These are phyloP conservation scores for Colletotrichum eremochloae DNA, from an alignment of 2,329 filamentous ascomycete genomes.

Conservation along the genomic window DNA sequence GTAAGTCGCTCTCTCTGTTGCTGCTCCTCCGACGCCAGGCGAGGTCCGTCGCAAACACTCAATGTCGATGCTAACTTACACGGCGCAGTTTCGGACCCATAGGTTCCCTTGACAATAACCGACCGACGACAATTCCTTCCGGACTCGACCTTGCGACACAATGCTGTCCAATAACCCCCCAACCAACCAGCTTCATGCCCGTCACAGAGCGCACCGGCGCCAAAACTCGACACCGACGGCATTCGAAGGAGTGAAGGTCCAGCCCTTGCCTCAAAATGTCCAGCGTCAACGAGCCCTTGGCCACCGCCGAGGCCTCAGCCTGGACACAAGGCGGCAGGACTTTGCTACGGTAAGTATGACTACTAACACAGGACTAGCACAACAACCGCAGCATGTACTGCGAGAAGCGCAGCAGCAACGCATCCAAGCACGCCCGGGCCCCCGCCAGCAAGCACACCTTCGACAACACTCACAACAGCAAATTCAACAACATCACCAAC, in stretches of 20 bases:
- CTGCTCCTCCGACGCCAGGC: neutral
- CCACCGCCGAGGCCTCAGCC: slow-evolving; percentile 87
- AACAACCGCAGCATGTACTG: slow-evolving; percentile 79
- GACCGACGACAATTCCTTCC: slow-evolving; percentile 70
- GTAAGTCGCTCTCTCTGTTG: slow-evolving; percentile 59
- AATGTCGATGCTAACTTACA: slow-evolving; percentile 46
- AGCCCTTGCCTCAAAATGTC: slow-evolving; percentile 70
- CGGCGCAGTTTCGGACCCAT: slow-evolving; percentile 58
- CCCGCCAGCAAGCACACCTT: slow-evolving; percentile 51
- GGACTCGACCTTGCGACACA: slow-evolving; percentile 78
- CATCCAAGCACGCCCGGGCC: slow-evolving; percentile 81
- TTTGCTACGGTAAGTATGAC: slow-evolving; percentile 65
- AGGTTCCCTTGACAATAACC: slow-evolving; percentile 65
- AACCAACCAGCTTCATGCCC: slow-evolving; percentile 78
- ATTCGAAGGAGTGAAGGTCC: slow-evolving; percentile 81
- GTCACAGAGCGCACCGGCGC: slow-evolving; percentile 83
- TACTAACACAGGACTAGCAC: slow-evolving; percentile 69
- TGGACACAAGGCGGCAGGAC: slow-evolving; percentile 77
- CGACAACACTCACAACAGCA: slow-evolving; percentile 54
- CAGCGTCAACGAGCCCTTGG: slow-evolving; percentile 58
- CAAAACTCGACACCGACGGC: slow-evolving; percentile 87
- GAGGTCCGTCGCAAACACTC: neutral
- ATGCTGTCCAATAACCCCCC: slow-evolving; percentile 80
- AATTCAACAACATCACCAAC: slow-evolving; percentile 54
- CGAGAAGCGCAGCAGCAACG: slow-evolving; percentile 92